Conservation (phyloP, 331 rosid genomes). For the Rhamnella rubrinervis region DNA sequence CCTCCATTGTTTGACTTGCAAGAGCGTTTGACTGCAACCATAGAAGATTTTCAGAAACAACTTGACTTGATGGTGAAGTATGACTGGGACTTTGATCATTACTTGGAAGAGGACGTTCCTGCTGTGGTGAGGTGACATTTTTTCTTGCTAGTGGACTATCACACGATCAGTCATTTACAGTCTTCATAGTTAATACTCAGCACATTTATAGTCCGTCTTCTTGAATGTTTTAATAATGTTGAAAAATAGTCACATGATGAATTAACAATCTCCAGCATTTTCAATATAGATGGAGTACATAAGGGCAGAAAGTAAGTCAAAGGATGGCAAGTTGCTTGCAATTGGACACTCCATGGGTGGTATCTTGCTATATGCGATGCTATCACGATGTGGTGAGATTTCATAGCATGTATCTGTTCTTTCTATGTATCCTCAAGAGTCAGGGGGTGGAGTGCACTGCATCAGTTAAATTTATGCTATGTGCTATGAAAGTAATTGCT, state of each 20-base stretch:
- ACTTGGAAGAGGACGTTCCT: constrained; percentile 96
- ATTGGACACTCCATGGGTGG: constrained; percentile 99
- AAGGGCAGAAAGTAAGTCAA: constrained; percentile 66
- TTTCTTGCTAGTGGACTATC: constrained; percentile 42
- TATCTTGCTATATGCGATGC: constrained; percentile 83
- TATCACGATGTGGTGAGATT: constrained; percentile 76
- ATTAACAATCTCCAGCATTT: constrained; percentile 15
- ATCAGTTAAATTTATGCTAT: no score
- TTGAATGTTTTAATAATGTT: background rate
- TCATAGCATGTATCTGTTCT: background rate
- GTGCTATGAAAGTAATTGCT: no score
- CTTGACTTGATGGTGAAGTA: constrained; percentile 93
- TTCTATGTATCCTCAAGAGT: background rate
- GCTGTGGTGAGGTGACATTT: constrained; percentile 95
- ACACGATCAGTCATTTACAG: constrained; percentile 11
- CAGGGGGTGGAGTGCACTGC: constrained; percentile 1
- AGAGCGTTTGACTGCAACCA: constrained; percentile 69
- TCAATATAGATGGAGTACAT: constrained; percentile 78
- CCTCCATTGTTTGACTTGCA: constrained; percentile 87
- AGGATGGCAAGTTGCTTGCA: constrained; percentile 93
- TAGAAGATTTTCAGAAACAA: constrained; percentile 96
- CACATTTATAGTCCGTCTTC: constrained; percentile 4
- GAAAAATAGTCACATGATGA: constrained; percentile 25
- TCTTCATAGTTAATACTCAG: background rate
- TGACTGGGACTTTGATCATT: constrained; percentile 97